Evolutionary conservation across 805 yeast species (phyloP).

Genomic region (Brettanomyces naardenensis): DNA sequence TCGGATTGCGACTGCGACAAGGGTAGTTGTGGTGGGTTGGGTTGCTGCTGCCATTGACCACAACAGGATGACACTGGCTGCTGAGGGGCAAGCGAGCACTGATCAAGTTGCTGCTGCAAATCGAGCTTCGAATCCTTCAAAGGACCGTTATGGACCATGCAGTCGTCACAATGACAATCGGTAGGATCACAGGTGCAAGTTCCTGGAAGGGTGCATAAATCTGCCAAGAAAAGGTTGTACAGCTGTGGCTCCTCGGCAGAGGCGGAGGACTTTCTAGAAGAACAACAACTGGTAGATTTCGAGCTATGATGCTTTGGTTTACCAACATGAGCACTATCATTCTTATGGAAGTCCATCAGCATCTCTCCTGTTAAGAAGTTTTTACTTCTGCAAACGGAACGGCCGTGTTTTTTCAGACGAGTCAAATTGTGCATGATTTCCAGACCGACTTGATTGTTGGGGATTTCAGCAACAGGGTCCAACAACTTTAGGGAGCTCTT

Average conservation of each 20-base stretch:
- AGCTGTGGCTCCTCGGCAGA: constrained; percentile 3
- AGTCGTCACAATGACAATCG: constrained; percentile 24
- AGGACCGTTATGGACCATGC: constrained; percentile 21
- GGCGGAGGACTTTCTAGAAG: not conserved
- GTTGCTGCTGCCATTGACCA: no score
- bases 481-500: constrained; percentile 25
- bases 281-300: not conserved
- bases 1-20: not conserved
- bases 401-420: constrained; percentile 14
- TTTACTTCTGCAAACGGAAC: constrained; percentile 9
- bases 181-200: constrained; percentile 27
- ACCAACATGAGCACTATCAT: not conserved
- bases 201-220: constrained; percentile 28
- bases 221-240: constrained; percentile 26
- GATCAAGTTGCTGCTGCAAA: not conserved
- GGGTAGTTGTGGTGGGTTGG: no score
- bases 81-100: not conserved
- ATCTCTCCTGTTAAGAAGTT: not conserved
- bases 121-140: constrained; percentile 6
- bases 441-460: constrained; percentile 24
- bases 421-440: constrained; percentile 21
- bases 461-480: constrained; percentile 27
- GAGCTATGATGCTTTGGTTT: not conserved
- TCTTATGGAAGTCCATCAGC: not conserved
- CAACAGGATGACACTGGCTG: not conserved